phyloP scores from a whole-genome alignment of 176 grass and related monocot genomes.

The Melocanna baccifera region DNA sequence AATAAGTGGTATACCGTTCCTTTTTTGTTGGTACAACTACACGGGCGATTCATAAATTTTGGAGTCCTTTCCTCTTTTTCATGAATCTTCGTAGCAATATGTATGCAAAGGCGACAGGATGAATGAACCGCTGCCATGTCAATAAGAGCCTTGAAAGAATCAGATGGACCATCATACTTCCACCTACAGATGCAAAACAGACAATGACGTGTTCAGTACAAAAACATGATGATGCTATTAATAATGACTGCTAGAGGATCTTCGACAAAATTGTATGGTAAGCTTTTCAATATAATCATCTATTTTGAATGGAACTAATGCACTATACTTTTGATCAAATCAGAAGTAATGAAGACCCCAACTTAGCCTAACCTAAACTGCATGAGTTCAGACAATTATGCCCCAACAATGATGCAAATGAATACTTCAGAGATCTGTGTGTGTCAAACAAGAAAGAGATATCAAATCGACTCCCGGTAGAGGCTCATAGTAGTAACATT shows the following conservation, averaged over 20 bases:
- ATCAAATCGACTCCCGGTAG: conserved; percentile 14
- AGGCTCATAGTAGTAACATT: background rate
- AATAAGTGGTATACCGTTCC: conserved; percentile 85
- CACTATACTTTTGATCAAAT: background rate
- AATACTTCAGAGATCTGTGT: background rate
- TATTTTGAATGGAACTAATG: background rate
- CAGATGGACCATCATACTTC: conserved; percentile 90
- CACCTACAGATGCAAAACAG: conserved; percentile 57
- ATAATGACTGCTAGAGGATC: conserved; percentile 1
- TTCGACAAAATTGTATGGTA: background rate
- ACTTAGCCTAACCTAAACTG: background rate
- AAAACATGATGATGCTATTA: background rate
- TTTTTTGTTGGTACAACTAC: conserved; percentile 62
- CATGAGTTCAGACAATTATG: background rate
- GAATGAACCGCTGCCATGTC: conserved; percentile 98
- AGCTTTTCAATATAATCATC: conserved; percentile 18
- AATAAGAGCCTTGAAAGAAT: conserved; percentile 94
- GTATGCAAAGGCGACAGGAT: conserved; percentile 91
- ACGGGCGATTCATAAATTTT: conserved; percentile 74
- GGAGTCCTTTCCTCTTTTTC: conserved; percentile 64
- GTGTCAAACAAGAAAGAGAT: background rate
- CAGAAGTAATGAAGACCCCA: background rate
- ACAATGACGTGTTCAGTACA: background rate
- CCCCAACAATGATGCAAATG: conserved; percentile 4
- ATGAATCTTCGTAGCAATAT: conserved; percentile 88